Percentiles rank a stretch among this genome's conserved stretches.
These are phyloP conservation scores for Coriolopsis trogii DNA, from an alignment of 1,284 basidiomycete species.

Conservation along the genomic window DNA sequence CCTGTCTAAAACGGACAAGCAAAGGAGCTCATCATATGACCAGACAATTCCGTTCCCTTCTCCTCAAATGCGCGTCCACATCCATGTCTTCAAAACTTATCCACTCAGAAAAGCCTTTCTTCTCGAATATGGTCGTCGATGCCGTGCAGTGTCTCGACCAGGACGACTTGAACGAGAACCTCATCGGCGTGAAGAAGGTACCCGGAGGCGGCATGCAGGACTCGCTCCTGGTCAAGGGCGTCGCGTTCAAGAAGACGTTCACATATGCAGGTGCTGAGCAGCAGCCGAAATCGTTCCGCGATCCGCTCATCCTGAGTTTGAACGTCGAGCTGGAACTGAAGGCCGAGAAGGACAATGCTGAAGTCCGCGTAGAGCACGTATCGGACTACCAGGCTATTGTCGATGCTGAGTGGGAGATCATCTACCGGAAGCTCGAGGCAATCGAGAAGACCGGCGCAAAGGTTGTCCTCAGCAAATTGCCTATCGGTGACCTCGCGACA, in stretches of 20 bases:
- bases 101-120: constrained; percentile 98
- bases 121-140: constrained; percentile 98
- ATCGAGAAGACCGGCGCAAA: constrained; percentile 97
- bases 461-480: constrained; percentile 97
- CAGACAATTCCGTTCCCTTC: constrained; percentile 90
- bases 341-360: constrained; percentile 99
- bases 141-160: constrained; percentile 94
- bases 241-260: constrained; percentile 99
- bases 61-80: constrained; percentile 96
- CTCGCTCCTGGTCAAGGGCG: constrained; percentile 86
- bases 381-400: constrained; percentile 99
- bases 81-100: constrained; percentile 99
- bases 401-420: constrained; percentile 99
- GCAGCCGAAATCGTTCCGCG: constrained; percentile 91
- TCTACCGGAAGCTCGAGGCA: constrained; percentile 96
- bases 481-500: constrained; percentile 98
- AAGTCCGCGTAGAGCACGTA: constrained; percentile 95
- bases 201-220: constrained; percentile 99
- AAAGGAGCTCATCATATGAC: neutral
- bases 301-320: constrained; percentile 91
- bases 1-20: neutral
- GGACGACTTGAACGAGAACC: constrained; percentile 91
- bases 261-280: constrained; percentile 99
- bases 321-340: constrained; percentile 99
- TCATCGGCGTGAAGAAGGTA: constrained; percentile 99